Evolutionary conservation across 1,139 yeast genomes (phyloP).

Genomic region (Protomyces lactucae-debilis): DNA sequence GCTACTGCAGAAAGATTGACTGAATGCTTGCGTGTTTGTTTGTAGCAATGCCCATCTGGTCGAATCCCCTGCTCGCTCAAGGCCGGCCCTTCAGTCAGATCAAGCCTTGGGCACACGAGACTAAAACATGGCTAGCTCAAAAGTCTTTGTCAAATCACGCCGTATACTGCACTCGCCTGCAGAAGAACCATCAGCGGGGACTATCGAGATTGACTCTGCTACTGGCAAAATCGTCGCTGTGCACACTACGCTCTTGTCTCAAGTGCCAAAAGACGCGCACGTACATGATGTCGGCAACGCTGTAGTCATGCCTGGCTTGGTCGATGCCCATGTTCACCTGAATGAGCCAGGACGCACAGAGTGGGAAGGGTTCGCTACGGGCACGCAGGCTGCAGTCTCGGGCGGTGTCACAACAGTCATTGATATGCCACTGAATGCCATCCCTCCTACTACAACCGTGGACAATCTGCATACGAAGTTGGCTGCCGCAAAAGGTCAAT

Average conservation of each 20-base stretch:
- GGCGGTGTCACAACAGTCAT: constrained; percentile 89
- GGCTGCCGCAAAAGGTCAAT: constrained; percentile 69
- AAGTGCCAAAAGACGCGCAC: not conserved
- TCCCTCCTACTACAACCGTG: constrained; percentile 54
- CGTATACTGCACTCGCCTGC: constrained; percentile 6
- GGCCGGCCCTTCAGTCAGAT: too few species aligned
- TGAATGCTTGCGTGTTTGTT: too few species aligned
- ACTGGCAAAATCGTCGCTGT: constrained; percentile 15
- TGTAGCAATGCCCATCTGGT: too few species aligned
- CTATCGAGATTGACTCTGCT: constrained; percentile 1
- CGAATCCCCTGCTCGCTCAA: too few species aligned
- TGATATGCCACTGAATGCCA: constrained; percentile 31
- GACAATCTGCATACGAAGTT: constrained; percentile 45
- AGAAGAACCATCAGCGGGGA: constrained; percentile 6
- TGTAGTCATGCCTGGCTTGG: constrained; percentile 75
- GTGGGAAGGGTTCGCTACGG: constrained; percentile 94
- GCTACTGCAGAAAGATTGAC: not conserved
- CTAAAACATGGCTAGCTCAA: not conserved
- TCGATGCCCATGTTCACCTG: constrained; percentile 87
- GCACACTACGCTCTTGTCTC: not conserved
- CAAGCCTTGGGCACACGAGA: too few species aligned
- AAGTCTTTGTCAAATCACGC: constrained; percentile 5
- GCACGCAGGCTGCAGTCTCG: constrained; percentile 84
- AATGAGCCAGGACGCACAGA: constrained; percentile 94
- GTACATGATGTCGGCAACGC: constrained; percentile 1